A percentile compares a stretch with the other conserved stretches of the same genome.
Conservation (phyloP, 352 stramenopile genomes). For the Phytophthora multivora region DNA sequence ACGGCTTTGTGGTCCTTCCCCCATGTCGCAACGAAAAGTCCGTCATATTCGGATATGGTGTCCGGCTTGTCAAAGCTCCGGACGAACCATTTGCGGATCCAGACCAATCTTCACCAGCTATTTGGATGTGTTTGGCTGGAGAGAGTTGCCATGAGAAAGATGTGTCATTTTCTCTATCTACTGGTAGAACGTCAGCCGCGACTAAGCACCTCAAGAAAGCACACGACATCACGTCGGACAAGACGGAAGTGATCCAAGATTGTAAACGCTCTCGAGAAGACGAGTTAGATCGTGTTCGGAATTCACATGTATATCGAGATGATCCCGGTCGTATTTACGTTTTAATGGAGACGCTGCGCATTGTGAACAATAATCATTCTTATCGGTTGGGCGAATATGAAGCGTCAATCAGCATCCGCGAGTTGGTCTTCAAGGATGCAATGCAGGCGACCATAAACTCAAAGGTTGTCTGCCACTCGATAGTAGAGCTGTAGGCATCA, state of each 20-base stretch:
- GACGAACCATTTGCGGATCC: not conserved
- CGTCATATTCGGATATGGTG: conserved; percentile 7
- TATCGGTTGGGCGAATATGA: conserved; percentile 12
- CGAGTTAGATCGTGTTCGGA: conserved; percentile 5
- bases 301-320: conserved; percentile 4
- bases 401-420: conserved; percentile 11
- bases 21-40: conserved; percentile 8
- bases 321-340: conserved; percentile 3
- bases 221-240: conserved; percentile 1
- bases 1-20: conserved; percentile 6
- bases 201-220: conserved; percentile 13
- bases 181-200: conserved; percentile 1
- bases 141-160: not conserved
- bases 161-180: conserved; percentile 2
- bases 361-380: conserved; percentile 18
- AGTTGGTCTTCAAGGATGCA: conserved; percentile 12
- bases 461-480: conserved; percentile 1
- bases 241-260: conserved; percentile 1
- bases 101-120: not conserved
- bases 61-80: conserved; percentile 1
- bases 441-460: conserved; percentile 7
- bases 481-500: conserved; percentile 11
- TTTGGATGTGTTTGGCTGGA: conserved; percentile 13
- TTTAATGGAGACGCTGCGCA: conserved; percentile 10
- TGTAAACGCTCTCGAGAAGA: not conserved